Base-by-base conservation (phyloP, 768 basidiomycete species). In the Roridomyces roridus region DNA sequence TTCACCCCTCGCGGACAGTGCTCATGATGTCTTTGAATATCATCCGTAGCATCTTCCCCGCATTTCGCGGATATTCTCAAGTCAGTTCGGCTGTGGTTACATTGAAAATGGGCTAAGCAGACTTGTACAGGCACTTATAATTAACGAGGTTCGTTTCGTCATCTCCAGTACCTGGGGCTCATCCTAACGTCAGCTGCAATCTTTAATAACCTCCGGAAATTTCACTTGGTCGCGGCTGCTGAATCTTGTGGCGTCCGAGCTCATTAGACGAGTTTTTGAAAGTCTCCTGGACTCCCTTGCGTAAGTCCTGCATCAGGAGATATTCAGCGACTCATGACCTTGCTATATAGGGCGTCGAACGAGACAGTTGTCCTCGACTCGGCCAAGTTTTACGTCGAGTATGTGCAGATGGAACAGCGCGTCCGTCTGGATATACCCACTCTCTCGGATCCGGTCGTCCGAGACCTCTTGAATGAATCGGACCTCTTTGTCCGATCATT, bases 401-500 rank as follows among this genome's bases (percentile, higher is more conserved):
- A 88, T 66, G 82, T 87, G 55, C 91, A 92, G 67, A 80, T 93
- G 72, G 84, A 87, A 63, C 87, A 89, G 63, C 85, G 91, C 54
- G 77, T 93, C 18, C 84, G 83, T 39, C 81, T 92, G 53, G 91
- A 94, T 67, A 79, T 91, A 35, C 91, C 91, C 53, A 89, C 92
- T 9, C 80, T 94, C 48, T 77, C 87, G 51, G 89, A 92, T 66
- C 87, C 91, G 44, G 68, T 76, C 55, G 78, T 89, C 21, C 86
- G 89, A 55, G 90, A 92, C 67, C 82, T 93, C 39, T 78, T 94
- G n/a, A 87, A 90, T 57, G 91, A 94, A 73, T 90, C 92, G 35
- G 92, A 94, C 67, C 80, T 91, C 29, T 94, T 94, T 67, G 88
- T 89, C 39, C 83, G 89, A 55, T 93, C 92, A 11, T 92, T 93